Conservation (phyloP, 2,329 filamentous ascomycete species). For the Aspergillus brunneoviolaceus region DNA sequence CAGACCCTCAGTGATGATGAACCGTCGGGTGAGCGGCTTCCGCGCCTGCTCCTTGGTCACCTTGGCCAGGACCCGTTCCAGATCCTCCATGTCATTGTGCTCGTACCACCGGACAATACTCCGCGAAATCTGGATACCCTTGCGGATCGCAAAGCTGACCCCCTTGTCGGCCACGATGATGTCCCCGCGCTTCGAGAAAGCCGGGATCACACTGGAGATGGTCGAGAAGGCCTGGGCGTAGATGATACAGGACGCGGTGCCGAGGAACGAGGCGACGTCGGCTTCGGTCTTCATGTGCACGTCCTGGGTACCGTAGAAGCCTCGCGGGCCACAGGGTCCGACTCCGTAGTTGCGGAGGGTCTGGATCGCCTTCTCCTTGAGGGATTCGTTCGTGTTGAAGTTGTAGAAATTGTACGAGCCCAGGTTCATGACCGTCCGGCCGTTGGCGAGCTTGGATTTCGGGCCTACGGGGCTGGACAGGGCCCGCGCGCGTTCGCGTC, state of each 20-base stretch:
- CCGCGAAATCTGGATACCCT: conserved; percentile 87
- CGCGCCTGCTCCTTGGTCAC: conserved; percentile 84
- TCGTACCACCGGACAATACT: conserved; percentile 93
- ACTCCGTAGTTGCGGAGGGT: conserved; percentile 94
- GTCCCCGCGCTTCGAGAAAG: conserved; percentile 95
- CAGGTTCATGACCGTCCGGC: conserved; percentile 88
- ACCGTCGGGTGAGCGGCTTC: conserved; percentile 85
- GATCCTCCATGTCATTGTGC: conserved; percentile 92
- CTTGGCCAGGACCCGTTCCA: conserved; percentile 80
- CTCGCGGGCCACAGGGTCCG: conserved; percentile 91
- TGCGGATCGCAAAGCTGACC: conserved; percentile 90
- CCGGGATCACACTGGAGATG: conserved; percentile 93
- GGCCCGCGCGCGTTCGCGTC: not conserved
- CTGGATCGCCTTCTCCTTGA: conserved; percentile 93
- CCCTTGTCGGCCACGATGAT: conserved; percentile 94
- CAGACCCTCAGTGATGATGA: conserved; percentile 92
- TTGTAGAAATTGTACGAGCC: conserved; percentile 98
- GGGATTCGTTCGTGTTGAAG: conserved; percentile 84
- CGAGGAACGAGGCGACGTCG: conserved; percentile 87
- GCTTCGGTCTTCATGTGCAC: conserved; percentile 96
- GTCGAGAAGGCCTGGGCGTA: conserved; percentile 97
- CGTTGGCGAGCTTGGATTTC: conserved; percentile 83
- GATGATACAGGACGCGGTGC: conserved; percentile 84
- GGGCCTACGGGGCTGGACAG: conserved; percentile 74
- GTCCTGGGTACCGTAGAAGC: conserved; percentile 98